A percentile compares a stretch with the other conserved stretches of the same genome.
phyloP scores from a whole-genome alignment of 805 yeast species.

The Spathaspora gorwiae region DNA sequence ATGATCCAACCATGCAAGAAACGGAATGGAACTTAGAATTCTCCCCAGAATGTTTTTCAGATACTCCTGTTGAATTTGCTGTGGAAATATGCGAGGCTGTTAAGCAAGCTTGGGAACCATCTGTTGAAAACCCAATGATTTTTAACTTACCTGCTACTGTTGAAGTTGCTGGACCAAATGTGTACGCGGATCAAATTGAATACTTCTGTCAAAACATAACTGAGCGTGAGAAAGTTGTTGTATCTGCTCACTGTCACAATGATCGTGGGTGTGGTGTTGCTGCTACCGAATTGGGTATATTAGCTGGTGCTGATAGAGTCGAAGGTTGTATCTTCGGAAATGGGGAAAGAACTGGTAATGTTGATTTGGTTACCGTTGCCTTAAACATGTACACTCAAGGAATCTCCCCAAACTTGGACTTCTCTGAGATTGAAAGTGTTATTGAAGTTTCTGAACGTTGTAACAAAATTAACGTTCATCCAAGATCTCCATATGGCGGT shows the following conservation, averaged over 20 bases:
- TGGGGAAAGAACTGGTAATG: constrained; percentile 85
- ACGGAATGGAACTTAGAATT: constrained; percentile 72
- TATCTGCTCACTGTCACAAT: constrained; percentile 72
- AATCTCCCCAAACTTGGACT: constrained; percentile 65
- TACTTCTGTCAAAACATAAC: constrained; percentile 63
- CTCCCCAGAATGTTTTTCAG: constrained; percentile 75
- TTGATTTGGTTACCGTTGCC: constrained; percentile 71
- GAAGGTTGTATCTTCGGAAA: constrained; percentile 82
- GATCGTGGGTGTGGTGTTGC: constrained; percentile 85
- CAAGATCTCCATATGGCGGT: constrained; percentile 80
- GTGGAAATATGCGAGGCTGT: constrained; percentile 78
- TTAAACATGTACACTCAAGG: constrained; percentile 78
- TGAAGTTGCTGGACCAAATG: constrained; percentile 70
- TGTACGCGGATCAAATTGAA: constrained; percentile 78
- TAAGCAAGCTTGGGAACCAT: constrained; percentile 73
- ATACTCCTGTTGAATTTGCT: constrained; percentile 70
- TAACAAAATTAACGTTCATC: constrained; percentile 69
- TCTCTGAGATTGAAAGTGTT: constrained; percentile 61
- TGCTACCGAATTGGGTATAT: constrained; percentile 68
- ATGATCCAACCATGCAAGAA: constrained; percentile 59
- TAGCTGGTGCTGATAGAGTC: constrained; percentile 84
- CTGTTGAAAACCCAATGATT: constrained; percentile 67
- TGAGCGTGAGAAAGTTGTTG: constrained; percentile 66
- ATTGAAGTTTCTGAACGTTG: constrained; percentile 71
- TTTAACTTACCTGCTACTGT: constrained; percentile 81